Percentiles rank a stretch among this genome's conserved stretches.
These are phyloP conservation scores for Triangularia setosa DNA, from an alignment of 2,329 filamentous ascomycete species.

Conservation along the genomic window DNA sequence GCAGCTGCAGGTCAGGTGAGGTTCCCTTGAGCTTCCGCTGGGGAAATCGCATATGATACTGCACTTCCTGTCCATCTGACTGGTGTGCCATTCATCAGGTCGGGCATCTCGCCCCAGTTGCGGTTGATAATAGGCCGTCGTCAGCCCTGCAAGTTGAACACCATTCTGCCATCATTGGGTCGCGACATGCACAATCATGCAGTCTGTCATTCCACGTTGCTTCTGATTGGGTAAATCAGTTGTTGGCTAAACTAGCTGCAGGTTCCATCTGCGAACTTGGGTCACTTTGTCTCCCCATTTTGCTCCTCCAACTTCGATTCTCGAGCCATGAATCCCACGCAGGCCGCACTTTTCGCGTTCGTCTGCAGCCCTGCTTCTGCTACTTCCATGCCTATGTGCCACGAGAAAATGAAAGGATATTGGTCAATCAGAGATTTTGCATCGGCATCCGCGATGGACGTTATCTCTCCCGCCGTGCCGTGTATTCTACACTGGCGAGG, in stretches of 20 bases:
- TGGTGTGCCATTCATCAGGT: not conserved
- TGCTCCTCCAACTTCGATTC: not conserved
- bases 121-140: not conserved
- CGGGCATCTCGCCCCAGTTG: not conserved
- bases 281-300: not conserved
- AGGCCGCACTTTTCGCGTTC: not conserved
- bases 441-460: not conserved
- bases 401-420: not conserved
- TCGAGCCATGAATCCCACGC: not conserved
- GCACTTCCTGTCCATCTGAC: no score
- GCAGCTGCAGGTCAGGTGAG: no score
- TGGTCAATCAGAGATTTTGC: not conserved
- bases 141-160: not conserved
- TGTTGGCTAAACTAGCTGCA: not conserved
- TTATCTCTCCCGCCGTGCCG: not conserved
- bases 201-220: not conserved
- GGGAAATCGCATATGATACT: no score
- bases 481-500: not conserved
- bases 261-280: not conserved
- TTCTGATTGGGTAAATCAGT: not conserved
- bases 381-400: not conserved
- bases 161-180: not conserved
- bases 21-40: no score
- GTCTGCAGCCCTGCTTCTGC: not conserved
- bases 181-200: not conserved